A percentile compares a stretch with the other conserved stretches of the same genome.
Conservation (phyloP, 1,139 yeast genomes). For the Meyerozyma carpophila region DNA sequence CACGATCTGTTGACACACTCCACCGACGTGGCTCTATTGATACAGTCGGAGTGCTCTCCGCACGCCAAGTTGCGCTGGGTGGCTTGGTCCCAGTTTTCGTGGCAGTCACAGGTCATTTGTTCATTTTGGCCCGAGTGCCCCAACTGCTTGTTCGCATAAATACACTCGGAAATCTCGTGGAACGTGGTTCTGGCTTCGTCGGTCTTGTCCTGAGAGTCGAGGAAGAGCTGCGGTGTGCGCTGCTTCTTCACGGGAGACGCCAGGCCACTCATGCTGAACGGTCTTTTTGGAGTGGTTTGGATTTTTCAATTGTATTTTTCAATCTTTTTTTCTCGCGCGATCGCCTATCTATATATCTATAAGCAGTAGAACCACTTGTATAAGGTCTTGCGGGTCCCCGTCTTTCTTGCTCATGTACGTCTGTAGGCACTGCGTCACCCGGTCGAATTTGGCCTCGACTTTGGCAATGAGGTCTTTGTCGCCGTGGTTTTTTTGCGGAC, state of each 20-base stretch:
- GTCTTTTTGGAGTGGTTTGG: neutral
- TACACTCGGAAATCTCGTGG: conserved; percentile 49
- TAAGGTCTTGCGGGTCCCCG: neutral
- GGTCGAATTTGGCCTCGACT: neutral
- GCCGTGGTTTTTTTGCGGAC: neutral
- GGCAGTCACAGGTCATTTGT: conserved; percentile 88
- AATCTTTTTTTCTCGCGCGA: neutral
- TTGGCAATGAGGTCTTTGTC: neutral
- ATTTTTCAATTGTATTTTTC: neutral
- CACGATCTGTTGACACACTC: conserved; percentile 80
- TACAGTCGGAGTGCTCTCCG: conserved; percentile 82
- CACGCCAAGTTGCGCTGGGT: conserved; percentile 59
- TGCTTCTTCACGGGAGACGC: conserved; percentile 3
- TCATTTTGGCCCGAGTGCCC: conserved; percentile 70
- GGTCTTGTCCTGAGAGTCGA: conserved; percentile 54
- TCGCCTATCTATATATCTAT: neutral
- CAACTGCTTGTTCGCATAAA: conserved; percentile 51
- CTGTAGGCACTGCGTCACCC: neutral
- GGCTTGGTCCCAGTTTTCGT: conserved; percentile 38
- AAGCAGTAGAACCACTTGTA: neutral
- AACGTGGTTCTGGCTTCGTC: conserved; percentile 65
- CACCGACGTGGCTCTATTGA: conserved; percentile 83
- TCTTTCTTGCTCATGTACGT: neutral
- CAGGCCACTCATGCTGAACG: conserved; percentile 1
- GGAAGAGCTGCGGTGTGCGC: conserved; percentile 28